Percentiles rank a stretch among this genome's conserved stretches.
Conservation (phyloP, 805 yeast genomes). For the Pichia scutulata region DNA sequence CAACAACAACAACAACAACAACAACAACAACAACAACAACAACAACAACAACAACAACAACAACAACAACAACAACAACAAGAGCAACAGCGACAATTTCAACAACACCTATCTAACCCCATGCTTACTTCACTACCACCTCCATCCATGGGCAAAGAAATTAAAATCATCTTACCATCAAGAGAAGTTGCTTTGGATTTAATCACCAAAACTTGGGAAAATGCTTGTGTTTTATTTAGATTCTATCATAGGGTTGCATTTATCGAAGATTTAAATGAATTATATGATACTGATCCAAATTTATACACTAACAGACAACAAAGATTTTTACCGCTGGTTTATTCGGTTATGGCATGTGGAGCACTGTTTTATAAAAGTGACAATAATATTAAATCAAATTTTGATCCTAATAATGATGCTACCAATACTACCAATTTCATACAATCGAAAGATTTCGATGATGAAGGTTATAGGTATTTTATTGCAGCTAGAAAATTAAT, state of each 20-base stretch:
- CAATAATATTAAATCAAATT: constrained; percentile 22
- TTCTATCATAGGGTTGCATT: constrained; percentile 83
- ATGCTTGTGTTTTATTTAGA: constrained; percentile 77
- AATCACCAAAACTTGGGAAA: constrained; percentile 72
- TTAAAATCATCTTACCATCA: constrained; percentile 66
- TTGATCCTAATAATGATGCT: background rate
- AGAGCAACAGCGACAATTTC: background rate
- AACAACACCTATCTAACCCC: too few relatives aligned
- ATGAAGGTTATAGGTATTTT: constrained; percentile 75
- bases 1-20: background rate
- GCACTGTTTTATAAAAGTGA: constrained; percentile 60
- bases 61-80: background rate
- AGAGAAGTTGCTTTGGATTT: constrained; percentile 63
- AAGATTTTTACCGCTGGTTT: constrained; percentile 69
- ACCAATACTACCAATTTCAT: constrained; percentile 10
- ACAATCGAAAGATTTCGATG: constrained; percentile 40
- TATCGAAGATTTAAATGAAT: constrained; percentile 61
- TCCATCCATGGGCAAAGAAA: constrained; percentile 32
- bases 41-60: constrained; percentile 2
- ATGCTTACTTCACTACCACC: background rate
- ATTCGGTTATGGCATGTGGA: constrained; percentile 86
- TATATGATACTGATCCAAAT: constrained; percentile 69
- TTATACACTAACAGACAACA: constrained; percentile 67
- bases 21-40: background rate
- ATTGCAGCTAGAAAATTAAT: constrained; percentile 72